A percentile compares a stretch with the other conserved stretches of the same genome.
phyloP scores from a whole-genome alignment of 2,329 filamentous ascomycete species.

The Plectosphaerella cucumerina region DNA sequence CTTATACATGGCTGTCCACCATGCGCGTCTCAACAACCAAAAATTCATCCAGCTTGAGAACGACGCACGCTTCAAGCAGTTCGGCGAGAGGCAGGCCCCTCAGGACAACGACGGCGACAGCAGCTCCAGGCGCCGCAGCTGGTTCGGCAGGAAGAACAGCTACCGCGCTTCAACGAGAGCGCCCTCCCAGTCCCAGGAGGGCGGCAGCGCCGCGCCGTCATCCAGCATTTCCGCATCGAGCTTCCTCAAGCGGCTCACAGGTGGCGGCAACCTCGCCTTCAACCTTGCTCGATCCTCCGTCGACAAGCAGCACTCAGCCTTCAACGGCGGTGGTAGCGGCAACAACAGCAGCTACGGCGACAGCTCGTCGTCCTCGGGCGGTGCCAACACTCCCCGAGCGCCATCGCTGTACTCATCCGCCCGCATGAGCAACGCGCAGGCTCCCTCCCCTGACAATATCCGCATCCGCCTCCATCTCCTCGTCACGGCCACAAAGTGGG shows the following conservation, averaged over 20 bases:
- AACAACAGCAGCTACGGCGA: conserved; percentile 60
- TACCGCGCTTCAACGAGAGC: conserved; percentile 60
- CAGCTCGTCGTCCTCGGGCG: conserved; percentile 47
- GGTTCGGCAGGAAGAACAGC: conserved; percentile 62
- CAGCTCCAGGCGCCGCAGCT: conserved; percentile 45
- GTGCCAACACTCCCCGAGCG: conserved; percentile 47
- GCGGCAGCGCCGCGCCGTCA: conserved; percentile 60
- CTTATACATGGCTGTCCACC: conserved; percentile 83
- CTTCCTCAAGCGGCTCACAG: conserved; percentile 75
- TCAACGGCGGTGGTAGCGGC: conserved; percentile 46
- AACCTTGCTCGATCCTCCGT: conserved; percentile 80
- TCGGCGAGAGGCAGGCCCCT: conserved; percentile 51
- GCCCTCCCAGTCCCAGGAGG: conserved; percentile 66
- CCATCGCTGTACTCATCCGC: conserved; percentile 52
- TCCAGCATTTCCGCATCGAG: conserved; percentile 64
- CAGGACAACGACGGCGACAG: conserved; percentile 44
- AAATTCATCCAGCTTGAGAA: conserved; percentile 71
- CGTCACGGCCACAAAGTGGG: conserved; percentile 75
- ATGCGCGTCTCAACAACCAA: conserved; percentile 85
- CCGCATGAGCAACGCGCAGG: conserved; percentile 28
- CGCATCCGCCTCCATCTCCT: conserved; percentile 84
- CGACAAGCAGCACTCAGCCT: conserved; percentile 37
- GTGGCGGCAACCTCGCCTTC: conserved; percentile 66
- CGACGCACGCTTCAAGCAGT: conserved; percentile 68
- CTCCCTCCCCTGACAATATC: conserved; percentile 70